Conservation (phyloP, 495 filamentous ascomycete genomes). For the Neurospora intermedia region DNA sequence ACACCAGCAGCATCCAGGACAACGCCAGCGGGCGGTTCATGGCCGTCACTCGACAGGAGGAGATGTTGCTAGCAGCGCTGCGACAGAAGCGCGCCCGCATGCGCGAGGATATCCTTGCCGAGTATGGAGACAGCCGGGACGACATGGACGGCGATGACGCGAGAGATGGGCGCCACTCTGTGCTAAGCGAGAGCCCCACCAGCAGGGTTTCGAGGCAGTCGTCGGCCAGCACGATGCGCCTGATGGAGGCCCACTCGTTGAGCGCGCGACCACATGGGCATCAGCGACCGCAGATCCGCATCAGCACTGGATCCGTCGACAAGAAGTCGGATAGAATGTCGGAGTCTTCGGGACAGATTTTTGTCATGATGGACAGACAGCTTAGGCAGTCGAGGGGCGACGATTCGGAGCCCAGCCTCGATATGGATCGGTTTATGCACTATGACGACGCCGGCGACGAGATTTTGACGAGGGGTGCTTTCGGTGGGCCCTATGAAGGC, state of each 20-base stretch:
- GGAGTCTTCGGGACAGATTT: constrained; percentile 16
- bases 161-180: constrained; percentile 7
- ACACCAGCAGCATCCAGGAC: constrained; percentile 19
- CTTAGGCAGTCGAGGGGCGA: constrained; percentile 11
- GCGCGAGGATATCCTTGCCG: constrained; percentile 58
- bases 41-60: constrained; percentile 78
- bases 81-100: constrained; percentile 66
- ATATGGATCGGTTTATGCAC: constrained; percentile 31
- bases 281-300: background rate
- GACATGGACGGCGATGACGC: constrained; percentile 5
- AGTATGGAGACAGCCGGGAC: constrained; percentile 28
- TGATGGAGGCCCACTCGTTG: constrained; percentile 3
- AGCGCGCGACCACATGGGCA: constrained; percentile 14
- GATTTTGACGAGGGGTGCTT: constrained; percentile 8
- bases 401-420: constrained; percentile 26
- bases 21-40: constrained; percentile 54
- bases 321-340: background rate
- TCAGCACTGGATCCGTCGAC: constrained; percentile 1
- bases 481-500: background rate
- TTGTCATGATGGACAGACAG: constrained; percentile 15
- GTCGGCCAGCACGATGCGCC: constrained; percentile 20
- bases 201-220: constrained; percentile 21
- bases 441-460: constrained; percentile 19
- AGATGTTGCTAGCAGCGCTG: constrained; percentile 72
- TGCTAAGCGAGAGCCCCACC: constrained; percentile 15